Evolutionary conservation across 2,329 filamentous ascomycete species (phyloP), one percentile per base, ranked within the genome.

Genomic region (Mariannaea sp.): DNA sequence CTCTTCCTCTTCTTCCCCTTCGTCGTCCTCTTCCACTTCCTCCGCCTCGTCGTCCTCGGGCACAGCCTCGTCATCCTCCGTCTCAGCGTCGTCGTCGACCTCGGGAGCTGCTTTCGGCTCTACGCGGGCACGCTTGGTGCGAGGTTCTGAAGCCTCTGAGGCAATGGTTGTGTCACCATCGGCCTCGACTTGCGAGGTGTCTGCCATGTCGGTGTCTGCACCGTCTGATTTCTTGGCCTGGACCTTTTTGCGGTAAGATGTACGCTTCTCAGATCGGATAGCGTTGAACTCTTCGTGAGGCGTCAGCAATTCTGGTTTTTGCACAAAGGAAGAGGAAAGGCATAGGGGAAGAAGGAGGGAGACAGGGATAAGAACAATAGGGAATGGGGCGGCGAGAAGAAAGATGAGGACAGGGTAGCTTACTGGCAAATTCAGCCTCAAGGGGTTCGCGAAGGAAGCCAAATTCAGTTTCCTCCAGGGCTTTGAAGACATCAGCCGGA

Each of bases 361-460:
- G 17, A 8, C 7, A 4, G 29, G 13, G 7, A n/a, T 10, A n/a
- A 32, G 29, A 12, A n/a, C 9, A n/a, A n/a, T n/a, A n/a, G n/a
- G n/a, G n/a, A n/a, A n/a, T n/a, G n/a, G n/a, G n/a, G n/a, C 13
- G 29, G 29, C 5, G 12, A 40, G n/a, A 49, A 32, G 30, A 24
- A 20, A 16, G 19, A 20, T 17, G 10, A 32, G 43, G 24, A 56
- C 6, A 24, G 40, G 38, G 30, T 16, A 4, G 77, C 85, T 41
- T 70, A 90, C 88, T 91, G 35, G 83, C 82, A 68, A 92, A 87
- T 71, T 93, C 90, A 5, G 84, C 86, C 71, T 93, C 87, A 26
- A 93, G 75, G 27, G 84, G 78, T 50, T 77, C 77, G 12, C 83
- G 81, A 50, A 90, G 76, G 68, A 92, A 92, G n/a, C 79, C 79